Conservation (phyloP, 176 grass and related monocot species). For the Paspalum vaginatum region DNA sequence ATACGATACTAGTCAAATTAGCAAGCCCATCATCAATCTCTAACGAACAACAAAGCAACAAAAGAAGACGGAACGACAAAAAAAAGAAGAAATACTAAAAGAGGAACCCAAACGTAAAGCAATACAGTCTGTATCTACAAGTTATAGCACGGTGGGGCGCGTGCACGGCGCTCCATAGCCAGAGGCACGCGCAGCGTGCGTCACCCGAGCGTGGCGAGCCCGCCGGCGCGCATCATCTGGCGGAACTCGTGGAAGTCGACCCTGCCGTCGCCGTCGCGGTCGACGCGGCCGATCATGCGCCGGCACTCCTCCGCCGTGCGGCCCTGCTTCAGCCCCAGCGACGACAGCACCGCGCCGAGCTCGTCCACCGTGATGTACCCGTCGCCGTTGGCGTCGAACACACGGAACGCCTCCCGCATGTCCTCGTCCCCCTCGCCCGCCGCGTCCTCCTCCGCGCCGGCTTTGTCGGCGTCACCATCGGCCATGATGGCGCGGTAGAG, state of each 20-base stretch:
- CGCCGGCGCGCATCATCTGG: slow-evolving; percentile 77
- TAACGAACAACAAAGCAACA: slow-evolving; percentile 38
- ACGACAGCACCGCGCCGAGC: slow-evolving; percentile 65
- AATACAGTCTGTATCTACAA: slow-evolving; percentile 49
- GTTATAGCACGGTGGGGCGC: not conserved
- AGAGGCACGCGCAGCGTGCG: not conserved
- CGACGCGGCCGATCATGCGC: slow-evolving; percentile 71
- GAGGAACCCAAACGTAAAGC: not conserved
- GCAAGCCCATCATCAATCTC: slow-evolving; percentile 28
- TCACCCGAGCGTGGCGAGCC: slow-evolving; percentile 61
- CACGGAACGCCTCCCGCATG: slow-evolving; percentile 76
- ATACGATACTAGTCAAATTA: slow-evolving; percentile 30
- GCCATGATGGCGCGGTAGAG: slow-evolving; percentile 67
- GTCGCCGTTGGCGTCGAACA: slow-evolving; percentile 85
- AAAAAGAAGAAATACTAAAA: too few relatives aligned
- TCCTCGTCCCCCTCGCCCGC: slow-evolving; percentile 38
- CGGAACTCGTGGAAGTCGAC: slow-evolving; percentile 82
- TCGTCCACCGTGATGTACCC: slow-evolving; percentile 88
- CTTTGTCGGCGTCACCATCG: not conserved
- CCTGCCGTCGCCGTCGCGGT: slow-evolving; percentile 74
- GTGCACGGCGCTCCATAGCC: not conserved
- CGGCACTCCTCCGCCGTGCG: slow-evolving; percentile 68
- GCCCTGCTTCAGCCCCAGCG: slow-evolving; percentile 74
- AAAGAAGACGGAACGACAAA: not conserved
- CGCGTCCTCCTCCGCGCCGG: not conserved